Evolutionary conservation across 768 basidiomycete genomes (phyloP).

Genomic region (Mrakia hoshinonis): DNA sequence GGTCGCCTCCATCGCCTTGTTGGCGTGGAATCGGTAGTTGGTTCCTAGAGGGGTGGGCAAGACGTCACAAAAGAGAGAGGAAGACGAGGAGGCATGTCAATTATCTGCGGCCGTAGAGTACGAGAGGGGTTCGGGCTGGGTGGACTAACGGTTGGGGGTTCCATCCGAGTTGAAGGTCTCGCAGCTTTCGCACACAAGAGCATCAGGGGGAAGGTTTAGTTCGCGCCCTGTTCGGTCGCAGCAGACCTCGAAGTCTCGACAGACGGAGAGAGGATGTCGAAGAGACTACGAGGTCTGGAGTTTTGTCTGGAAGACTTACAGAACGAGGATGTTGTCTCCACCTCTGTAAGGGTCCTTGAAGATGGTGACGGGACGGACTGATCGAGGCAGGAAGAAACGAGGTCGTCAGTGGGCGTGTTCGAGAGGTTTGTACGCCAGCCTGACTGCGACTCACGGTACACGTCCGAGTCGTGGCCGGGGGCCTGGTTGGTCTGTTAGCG

Average conservation of each 20-base stretch:
- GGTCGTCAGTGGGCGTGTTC: no score
- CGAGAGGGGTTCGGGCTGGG: no score
- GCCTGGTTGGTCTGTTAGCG: conserved; percentile 69
- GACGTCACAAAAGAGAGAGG: neutral
- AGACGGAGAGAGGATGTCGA: neutral
- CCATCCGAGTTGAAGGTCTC: conserved; percentile 99
- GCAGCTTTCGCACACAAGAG: conserved; percentile 47
- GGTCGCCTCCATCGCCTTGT: conserved; percentile 90
- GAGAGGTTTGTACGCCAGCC: neutral
- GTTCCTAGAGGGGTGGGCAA: conserved; percentile 44
- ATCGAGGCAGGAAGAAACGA: neutral
- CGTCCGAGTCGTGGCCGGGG: conserved; percentile 88
- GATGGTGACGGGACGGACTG: conserved; percentile 74
- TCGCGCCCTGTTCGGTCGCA: neutral
- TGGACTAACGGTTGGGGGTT: conserved; percentile 62
- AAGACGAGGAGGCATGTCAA: neutral
- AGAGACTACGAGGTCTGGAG: neutral
- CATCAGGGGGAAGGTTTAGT: neutral
- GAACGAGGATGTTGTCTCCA: conserved; percentile 93
- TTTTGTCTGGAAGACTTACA: conserved; percentile 10
- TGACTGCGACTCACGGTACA: conserved; percentile 50
- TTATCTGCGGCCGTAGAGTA: neutral
- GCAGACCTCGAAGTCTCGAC: neutral
- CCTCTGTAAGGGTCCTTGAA: conserved; percentile 99
- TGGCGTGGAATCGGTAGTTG: conserved; percentile 87